These are phyloP conservation scores for Spiromastix sp. DNA, from an alignment of 2,329 filamentous ascomycete species.

Conservation along the genomic window DNA sequence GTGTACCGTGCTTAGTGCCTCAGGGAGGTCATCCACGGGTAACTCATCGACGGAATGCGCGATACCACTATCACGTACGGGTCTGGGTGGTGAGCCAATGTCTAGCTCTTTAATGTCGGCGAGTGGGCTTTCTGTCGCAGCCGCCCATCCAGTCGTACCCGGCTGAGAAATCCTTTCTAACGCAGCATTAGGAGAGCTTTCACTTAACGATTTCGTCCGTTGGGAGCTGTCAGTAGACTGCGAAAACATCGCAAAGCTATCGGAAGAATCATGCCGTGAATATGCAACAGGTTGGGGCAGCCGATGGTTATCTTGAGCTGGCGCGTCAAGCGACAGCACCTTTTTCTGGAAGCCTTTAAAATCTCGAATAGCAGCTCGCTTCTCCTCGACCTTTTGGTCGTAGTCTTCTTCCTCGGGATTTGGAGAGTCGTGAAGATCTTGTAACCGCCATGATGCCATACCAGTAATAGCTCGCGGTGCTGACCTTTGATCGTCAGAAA, in stretches of 20 bases:
- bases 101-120: constrained; percentile 12
- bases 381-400: constrained; percentile 31
- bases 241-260: constrained; percentile 55
- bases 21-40: constrained; percentile 17
- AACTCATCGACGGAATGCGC: constrained; percentile 15
- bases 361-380: constrained; percentile 34
- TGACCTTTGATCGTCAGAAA: constrained; percentile 17
- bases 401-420: constrained; percentile 19
- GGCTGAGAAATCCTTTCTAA: constrained; percentile 15
- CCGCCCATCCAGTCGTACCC: constrained; percentile 15
- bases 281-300: constrained; percentile 24
- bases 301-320: constrained; percentile 18
- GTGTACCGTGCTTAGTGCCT: constrained; percentile 22
- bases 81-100: constrained; percentile 9
- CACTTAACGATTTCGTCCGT: constrained; percentile 41
- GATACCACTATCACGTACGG: constrained; percentile 8
- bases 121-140: constrained; percentile 11
- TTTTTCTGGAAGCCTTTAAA: constrained; percentile 42
- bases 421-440: constrained; percentile 17
- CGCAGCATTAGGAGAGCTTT: constrained; percentile 31
- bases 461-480: constrained; percentile 31
- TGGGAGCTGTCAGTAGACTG: constrained; percentile 50
- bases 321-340: constrained; percentile 38
- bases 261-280: constrained; percentile 47
- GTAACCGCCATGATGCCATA: constrained; percentile 27